These are phyloP conservation scores for Talaromyces atroroseus DNA, from an alignment of 2,329 filamentous ascomycete genomes.

Conservation along the genomic window DNA sequence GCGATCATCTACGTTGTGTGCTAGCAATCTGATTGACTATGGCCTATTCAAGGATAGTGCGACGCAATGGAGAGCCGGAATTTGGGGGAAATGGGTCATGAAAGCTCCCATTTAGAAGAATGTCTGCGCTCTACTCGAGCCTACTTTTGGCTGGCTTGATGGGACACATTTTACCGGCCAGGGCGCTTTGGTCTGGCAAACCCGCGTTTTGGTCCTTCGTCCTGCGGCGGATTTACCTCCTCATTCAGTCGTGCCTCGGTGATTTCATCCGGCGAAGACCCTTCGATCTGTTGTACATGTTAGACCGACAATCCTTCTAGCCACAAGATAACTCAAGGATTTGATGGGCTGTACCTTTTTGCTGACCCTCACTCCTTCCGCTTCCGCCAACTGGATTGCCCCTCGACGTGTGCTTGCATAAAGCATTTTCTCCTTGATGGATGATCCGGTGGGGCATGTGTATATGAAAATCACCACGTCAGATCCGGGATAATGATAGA, in stretches of 20 bases:
- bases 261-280: slow-evolving; percentile 54
- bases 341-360: slow-evolving; percentile 43
- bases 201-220: slow-evolving; percentile 45
- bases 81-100: not conserved
- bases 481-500: slow-evolving; percentile 51
- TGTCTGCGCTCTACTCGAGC: not conserved
- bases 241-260: slow-evolving; percentile 48
- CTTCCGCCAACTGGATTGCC: slow-evolving; percentile 50
- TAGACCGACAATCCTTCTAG: slow-evolving; percentile 10
- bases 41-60: not conserved
- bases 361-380: slow-evolving; percentile 51
- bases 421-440: slow-evolving; percentile 62
- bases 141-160: not conserved
- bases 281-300: slow-evolving; percentile 47
- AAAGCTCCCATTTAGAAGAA: not conserved
- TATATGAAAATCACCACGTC: slow-evolving; percentile 56
- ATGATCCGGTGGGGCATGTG: slow-evolving; percentile 56
- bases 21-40: not conserved
- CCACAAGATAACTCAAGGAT: slow-evolving; percentile 14
- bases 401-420: slow-evolving; percentile 55
- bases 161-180: slow-evolving; percentile 39
- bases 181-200: slow-evolving; percentile 62
- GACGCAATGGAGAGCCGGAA: not conserved
- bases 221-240: slow-evolving; percentile 48
- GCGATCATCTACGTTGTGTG: slow-evolving; percentile 1